Evolutionary conservation across 768 basidiomycete species (phyloP).

Genomic region (Boletus sp.): DNA sequence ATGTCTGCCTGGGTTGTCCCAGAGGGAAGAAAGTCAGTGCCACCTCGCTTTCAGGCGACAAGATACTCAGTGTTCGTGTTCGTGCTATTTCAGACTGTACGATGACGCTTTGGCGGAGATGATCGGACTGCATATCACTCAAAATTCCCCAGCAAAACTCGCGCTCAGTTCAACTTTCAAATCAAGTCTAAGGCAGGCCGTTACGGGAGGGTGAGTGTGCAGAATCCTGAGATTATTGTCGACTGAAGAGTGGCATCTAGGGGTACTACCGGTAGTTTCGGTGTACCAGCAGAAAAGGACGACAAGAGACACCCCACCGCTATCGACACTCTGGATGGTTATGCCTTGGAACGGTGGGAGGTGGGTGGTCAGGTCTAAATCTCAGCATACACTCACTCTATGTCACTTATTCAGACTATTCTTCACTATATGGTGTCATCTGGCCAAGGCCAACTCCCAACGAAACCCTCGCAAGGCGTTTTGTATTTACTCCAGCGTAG

Average conservation of each 20-base stretch:
- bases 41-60: background rate
- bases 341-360: constrained; percentile 90
- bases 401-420: constrained; percentile 61
- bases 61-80: constrained; percentile 2
- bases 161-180: constrained; percentile 75
- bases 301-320: constrained; percentile 53
- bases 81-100: constrained; percentile 51
- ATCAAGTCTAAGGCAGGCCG: constrained; percentile 72
- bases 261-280: constrained; percentile 79
- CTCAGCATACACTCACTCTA: background rate
- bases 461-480: constrained; percentile 79
- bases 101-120: constrained; percentile 64
- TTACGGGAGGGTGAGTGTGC: constrained; percentile 76
- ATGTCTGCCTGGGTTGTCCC: constrained; percentile 76
- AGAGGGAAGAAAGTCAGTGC: constrained; percentile 64
- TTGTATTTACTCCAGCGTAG: constrained; percentile 79
- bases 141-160: constrained; percentile 56
- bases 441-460: constrained; percentile 68
- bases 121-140: constrained; percentile 65
- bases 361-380: constrained; percentile 37
- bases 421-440: constrained; percentile 98
- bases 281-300: constrained; percentile 66
- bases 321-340: constrained; percentile 67
- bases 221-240: background rate
- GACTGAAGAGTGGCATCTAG: constrained; percentile 35